These are phyloP conservation scores for Scopulariopsis brevicaulis DNA, from an alignment of 2,329 filamentous ascomycete species.

Conservation along the genomic window DNA sequence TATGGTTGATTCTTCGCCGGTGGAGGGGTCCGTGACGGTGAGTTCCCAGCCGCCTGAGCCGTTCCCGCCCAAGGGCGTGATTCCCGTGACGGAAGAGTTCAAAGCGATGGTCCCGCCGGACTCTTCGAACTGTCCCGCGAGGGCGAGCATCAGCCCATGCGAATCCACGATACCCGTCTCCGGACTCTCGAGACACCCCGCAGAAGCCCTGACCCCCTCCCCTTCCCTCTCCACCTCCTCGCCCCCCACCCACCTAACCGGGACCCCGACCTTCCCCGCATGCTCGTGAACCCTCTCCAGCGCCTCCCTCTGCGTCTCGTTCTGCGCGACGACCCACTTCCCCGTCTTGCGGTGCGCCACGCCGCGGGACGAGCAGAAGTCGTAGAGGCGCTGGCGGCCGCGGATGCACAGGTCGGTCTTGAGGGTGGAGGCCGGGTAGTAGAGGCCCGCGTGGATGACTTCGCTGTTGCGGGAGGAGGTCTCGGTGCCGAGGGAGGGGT, in stretches of 20 bases:
- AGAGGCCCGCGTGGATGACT: conserved; percentile 92
- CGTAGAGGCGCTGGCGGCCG: conserved; percentile 69
- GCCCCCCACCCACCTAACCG: conserved; percentile 56
- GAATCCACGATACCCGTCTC: conserved; percentile 86
- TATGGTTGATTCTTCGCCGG: conserved; percentile 43
- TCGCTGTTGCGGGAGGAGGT: conserved; percentile 87
- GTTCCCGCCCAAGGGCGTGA: conserved; percentile 35
- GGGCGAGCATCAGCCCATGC: conserved; percentile 70
- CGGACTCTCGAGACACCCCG: conserved; percentile 70
- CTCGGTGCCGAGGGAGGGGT: conserved; percentile 61
- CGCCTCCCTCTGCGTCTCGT: conserved; percentile 53
- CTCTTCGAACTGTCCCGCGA: conserved; percentile 69
- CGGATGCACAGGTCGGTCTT: conserved; percentile 77
- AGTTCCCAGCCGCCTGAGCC: conserved; percentile 61
- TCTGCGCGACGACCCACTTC: conserved; percentile 94
- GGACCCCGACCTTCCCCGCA: conserved; percentile 36
- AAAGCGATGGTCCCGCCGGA: conserved; percentile 65
- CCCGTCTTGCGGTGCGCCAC: conserved; percentile 68
- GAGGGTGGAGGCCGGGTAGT: conserved; percentile 66
- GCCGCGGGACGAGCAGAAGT: conserved; percentile 53
- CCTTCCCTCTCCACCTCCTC: conserved; percentile 30
- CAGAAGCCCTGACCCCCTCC: conserved; percentile 43
- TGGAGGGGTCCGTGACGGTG: conserved; percentile 31
- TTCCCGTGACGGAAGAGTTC: conserved; percentile 48
- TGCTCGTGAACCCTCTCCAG: conserved; percentile 39